These are phyloP conservation scores for Hanseniaspora meyeri DNA, from an alignment of 805 yeast species.

Conservation along the genomic window DNA sequence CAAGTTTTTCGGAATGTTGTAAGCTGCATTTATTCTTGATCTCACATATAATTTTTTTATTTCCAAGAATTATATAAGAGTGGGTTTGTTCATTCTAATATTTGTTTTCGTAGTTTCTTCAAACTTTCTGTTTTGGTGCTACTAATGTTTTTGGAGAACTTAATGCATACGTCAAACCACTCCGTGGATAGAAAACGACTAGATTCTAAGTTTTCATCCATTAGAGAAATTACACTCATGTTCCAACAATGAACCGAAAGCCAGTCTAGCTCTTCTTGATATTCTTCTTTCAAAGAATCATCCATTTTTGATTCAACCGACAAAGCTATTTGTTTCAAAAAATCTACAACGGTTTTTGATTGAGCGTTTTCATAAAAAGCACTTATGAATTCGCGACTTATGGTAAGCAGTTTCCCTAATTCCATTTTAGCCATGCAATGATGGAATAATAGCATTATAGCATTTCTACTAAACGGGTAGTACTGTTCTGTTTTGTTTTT, in stretches of 20 bases:
- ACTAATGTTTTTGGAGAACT: neutral
- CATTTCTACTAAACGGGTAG: neutral
- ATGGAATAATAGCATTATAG: neutral
- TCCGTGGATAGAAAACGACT: neutral
- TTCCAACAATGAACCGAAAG: neutral
- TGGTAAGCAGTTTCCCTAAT: neutral
- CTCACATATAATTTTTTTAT: too few relatives aligned
- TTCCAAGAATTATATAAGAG: too few relatives aligned
- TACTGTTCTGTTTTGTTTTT: neutral
- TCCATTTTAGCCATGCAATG: neutral
- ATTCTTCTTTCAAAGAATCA: neutral
- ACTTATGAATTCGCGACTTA: neutral
- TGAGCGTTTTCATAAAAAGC: neutral
- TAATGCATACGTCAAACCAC: neutral
- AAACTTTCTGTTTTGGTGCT: neutral
- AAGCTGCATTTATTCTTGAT: too few relatives aligned
- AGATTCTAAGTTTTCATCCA: neutral
- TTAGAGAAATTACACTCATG: neutral
- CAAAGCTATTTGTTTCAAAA: neutral
- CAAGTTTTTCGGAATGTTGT: too few relatives aligned
- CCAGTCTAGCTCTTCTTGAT: neutral
- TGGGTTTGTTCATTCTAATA: neutral
- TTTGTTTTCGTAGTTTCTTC: neutral
- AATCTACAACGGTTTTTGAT: neutral
- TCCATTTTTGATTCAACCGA: neutral